phyloP scores from a whole-genome alignment of 129 eudicot species.

The sunflower (Helianthus annuus) region DNA sequence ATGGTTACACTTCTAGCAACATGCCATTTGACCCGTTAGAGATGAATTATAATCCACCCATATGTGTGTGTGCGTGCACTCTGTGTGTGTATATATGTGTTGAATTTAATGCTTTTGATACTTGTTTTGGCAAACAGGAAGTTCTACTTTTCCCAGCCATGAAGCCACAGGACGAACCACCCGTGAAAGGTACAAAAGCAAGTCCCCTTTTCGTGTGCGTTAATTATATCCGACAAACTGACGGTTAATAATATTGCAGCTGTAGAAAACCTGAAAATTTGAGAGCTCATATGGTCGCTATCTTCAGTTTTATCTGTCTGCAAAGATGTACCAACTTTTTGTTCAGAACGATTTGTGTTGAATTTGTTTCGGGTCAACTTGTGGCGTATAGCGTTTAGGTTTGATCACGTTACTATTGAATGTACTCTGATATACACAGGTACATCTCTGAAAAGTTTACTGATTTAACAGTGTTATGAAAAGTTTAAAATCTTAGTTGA shows the following conservation, averaged over 20 bases:
- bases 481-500: not conserved
- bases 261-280: slow-evolving; percentile 29
- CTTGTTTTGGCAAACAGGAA: slow-evolving; percentile 56
- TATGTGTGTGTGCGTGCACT: too few relatives aligned
- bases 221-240: not conserved
- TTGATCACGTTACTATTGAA: slow-evolving; percentile 1
- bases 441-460: not conserved
- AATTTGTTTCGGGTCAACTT: not conserved
- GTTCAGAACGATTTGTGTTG: not conserved
- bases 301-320: not conserved
- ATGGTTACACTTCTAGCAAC: too few relatives aligned
- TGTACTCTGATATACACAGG: not conserved
- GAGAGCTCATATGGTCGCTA: slow-evolving; percentile 4
- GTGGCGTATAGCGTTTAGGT: not conserved
- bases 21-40: too few relatives aligned
- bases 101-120: too few relatives aligned
- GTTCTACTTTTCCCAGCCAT: slow-evolving; percentile 89
- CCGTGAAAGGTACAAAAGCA: slow-evolving; percentile 44
- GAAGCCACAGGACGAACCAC: slow-evolving; percentile 87
- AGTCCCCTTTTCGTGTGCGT: not conserved
- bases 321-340: not conserved
- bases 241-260: slow-evolving; percentile 24
- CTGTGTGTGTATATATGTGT: too few relatives aligned
- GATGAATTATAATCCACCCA: too few relatives aligned
- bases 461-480: not conserved